Base-by-base conservation (phyloP, 371 early-diverging fungal species). In the Saksenaea vasiformis region DNA sequence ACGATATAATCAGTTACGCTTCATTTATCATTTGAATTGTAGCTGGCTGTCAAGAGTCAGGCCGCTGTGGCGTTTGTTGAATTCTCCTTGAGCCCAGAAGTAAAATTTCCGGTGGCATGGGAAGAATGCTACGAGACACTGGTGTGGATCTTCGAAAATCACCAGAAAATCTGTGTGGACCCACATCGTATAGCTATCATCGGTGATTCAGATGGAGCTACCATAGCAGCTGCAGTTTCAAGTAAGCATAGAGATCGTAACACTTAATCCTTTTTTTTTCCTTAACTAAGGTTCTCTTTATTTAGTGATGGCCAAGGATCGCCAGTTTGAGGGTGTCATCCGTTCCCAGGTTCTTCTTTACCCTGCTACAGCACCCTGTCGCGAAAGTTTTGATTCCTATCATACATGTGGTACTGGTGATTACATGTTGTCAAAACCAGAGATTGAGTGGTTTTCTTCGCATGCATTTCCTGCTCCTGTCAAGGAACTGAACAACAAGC, bases 191-290 rank as follows among this genome's bases (percentile, higher is more conserved):
- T 71, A 13, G 68, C 56, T 2, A 37, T 71, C 1, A 54, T 54
- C 38, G 72, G 72, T 24, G 72, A 71, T 39, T 56, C 56, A 5
- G 72, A 58, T 13, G 68, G 68, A 26, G 72, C 68, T n/a, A 68
- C 58, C 11, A 56, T 71, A 34, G 39, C 72, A 9, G 62, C 62
- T 24, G 72, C 60, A 1, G 13, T 65, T 14, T 53, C 58, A 5
- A 22, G 68, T 67, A 67, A 60, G 54, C 43, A 5, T 10, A 3
- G 22, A 54, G 31, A 22, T 13, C 37, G 13, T 37, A 47, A 57
- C n/a, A 51, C 53, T 5, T 19, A 13, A 39, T 38, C 22, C 5
- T 17, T 56, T 28, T 22, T 14, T 17, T 47, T 41, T 41, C 2
- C 24, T 37, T 31, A 31, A 31, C 31, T 4, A 31, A 31, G 7